A percentile compares a stretch with the other conserved stretches of the same genome.
Evolutionary conservation across 306 rosid species (phyloP).

Genomic region (Canavalia ensiformis): DNA sequence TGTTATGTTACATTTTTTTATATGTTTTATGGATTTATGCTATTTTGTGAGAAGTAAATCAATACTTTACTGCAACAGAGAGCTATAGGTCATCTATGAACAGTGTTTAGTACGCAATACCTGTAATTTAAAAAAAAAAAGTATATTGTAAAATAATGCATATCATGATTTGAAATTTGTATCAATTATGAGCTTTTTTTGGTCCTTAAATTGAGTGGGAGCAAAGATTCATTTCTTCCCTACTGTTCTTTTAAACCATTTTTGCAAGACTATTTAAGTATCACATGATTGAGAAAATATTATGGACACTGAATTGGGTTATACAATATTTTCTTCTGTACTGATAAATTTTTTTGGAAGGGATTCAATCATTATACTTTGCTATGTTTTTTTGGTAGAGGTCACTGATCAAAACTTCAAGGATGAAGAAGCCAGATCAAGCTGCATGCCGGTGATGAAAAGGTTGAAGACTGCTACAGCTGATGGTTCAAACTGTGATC

Average conservation of each 20-base stretch:
- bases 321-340: conserved; percentile 13
- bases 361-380: conserved; percentile 11
- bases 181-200: conserved; percentile 10
- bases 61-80: conserved; percentile 20
- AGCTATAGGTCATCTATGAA: conserved; percentile 18
- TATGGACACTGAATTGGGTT: conserved; percentile 16
- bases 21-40: conserved; percentile 41
- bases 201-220: conserved; percentile 29
- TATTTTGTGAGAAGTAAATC: conserved; percentile 30
- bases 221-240: background rate
- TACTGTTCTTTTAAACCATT: conserved; percentile 31
- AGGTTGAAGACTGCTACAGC: conserved; percentile 62
- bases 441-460: conserved; percentile 59
- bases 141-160: conserved; percentile 23
- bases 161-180: conserved; percentile 33
- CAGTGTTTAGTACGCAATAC: background rate
- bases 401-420: conserved; percentile 84
- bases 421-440: conserved; percentile 62
- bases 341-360: background rate
- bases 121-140: conserved; percentile 19
- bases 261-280: conserved; percentile 22
- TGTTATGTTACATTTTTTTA: conserved; percentile 18
- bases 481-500: conserved; percentile 54
- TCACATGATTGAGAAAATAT: conserved; percentile 17
- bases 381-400: conserved; percentile 56